phyloP scores from a whole-genome alignment of 2,329 filamentous ascomycete genomes.

The Paracorniculantispora psalliotae region DNA sequence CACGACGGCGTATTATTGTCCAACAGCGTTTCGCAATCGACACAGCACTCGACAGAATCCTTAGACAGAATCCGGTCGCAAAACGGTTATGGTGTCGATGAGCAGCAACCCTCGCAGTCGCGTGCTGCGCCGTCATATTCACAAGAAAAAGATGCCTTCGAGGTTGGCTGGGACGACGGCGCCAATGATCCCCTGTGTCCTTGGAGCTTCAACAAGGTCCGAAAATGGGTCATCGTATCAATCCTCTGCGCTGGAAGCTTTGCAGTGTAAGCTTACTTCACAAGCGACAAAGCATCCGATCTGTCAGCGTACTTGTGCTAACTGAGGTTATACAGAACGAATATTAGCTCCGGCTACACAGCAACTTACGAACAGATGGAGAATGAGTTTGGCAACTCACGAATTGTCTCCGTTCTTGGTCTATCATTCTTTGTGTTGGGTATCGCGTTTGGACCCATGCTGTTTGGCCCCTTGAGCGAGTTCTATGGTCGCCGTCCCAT shows the following conservation, averaged over 20 bases:
- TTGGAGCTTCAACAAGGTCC: constrained; percentile 57
- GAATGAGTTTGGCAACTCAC: constrained; percentile 65
- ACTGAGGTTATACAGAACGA: constrained; percentile 54
- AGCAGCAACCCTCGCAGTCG: constrained; percentile 19
- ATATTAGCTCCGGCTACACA: constrained; percentile 83
- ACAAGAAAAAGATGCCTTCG: constrained; percentile 45
- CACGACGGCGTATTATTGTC: neutral
- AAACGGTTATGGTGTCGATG: constrained; percentile 41
- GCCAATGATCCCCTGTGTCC: constrained; percentile 71
- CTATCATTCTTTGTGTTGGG: constrained; percentile 80
- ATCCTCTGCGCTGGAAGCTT: constrained; percentile 71
- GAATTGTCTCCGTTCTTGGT: constrained; percentile 71
- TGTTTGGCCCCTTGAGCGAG: constrained; percentile 61
- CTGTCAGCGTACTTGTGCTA: neutral
- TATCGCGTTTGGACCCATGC: constrained; percentile 57
- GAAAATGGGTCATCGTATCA: constrained; percentile 74
- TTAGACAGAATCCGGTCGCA: constrained; percentile 33
- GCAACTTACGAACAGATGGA: constrained; percentile 74
- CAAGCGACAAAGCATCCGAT: neutral
- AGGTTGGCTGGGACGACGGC: constrained; percentile 69
- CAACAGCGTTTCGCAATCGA: constrained; percentile 2
- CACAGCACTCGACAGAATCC: constrained; percentile 16
- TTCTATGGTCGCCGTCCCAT: constrained; percentile 82
- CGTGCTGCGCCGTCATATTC: neutral
- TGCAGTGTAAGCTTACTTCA: constrained; percentile 64